A percentile compares a stretch with the other conserved stretches of the same genome.
phyloP scores from a whole-genome alignment of 2,329 filamentous ascomycete genomes.

The Exserohilum rostratum region DNA sequence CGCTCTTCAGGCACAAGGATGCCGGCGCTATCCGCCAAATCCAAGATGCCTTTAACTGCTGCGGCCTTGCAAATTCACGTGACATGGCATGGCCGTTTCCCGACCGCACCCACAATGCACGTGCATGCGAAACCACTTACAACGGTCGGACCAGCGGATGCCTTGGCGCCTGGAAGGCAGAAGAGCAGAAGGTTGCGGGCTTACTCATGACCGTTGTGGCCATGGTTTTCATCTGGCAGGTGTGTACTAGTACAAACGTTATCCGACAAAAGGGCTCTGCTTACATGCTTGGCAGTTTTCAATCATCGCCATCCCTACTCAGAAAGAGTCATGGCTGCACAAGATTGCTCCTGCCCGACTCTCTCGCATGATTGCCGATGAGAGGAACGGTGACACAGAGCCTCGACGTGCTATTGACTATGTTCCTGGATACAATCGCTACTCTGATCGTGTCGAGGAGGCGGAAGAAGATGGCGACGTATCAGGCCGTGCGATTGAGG shows the following conservation, averaged over 20 bases:
- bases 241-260: conserved; percentile 8
- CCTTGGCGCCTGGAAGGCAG: conserved; percentile 60
- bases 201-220: conserved; percentile 60
- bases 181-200: conserved; percentile 61
- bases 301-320: conserved; percentile 40
- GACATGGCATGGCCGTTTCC: conserved; percentile 71
- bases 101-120: conserved; percentile 32
- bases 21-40: conserved; percentile 60
- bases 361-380: conserved; percentile 40
- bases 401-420: conserved; percentile 38
- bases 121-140: conserved; percentile 57
- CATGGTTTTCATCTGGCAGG: conserved; percentile 45
- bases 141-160: conserved; percentile 56
- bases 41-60: conserved; percentile 71
- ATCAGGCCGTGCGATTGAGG: conserved; percentile 27
- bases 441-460: conserved; percentile 40
- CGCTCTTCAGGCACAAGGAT: conserved; percentile 60
- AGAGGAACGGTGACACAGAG: conserved; percentile 29
- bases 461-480: conserved; percentile 22
- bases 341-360: conserved; percentile 38
- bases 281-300: conserved; percentile 27
- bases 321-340: conserved; percentile 42
- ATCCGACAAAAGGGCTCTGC: not conserved
- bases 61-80: conserved; percentile 63
- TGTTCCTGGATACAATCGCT: conserved; percentile 34